Percentiles rank a stretch among this genome's conserved stretches.
phyloP scores from a whole-genome alignment of 768 basidiomycete genomes.

The Mycena rosella region DNA sequence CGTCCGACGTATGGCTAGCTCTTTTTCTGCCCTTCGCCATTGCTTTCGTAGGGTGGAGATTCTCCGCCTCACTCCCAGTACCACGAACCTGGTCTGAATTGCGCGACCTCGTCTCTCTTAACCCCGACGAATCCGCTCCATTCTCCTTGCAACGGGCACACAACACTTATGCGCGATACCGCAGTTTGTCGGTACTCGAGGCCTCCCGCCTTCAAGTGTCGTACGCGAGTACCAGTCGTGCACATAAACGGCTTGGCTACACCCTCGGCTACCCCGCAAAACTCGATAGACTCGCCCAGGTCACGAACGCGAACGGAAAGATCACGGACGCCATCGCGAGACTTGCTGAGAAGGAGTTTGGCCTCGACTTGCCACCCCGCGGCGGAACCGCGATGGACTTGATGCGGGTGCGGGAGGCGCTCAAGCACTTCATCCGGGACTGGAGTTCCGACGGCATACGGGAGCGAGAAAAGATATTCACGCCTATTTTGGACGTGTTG shows the following conservation, averaged over 20 bases:
- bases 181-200: slow-evolving; percentile 55
- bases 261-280: slow-evolving; percentile 68
- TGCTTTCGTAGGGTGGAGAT: slow-evolving; percentile 47
- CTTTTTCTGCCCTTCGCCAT: slow-evolving; percentile 55
- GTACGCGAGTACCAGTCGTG: slow-evolving; percentile 58
- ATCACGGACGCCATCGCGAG: slow-evolving; percentile 57
- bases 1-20: slow-evolving; percentile 54
- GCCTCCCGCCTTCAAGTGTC: slow-evolving; percentile 55
- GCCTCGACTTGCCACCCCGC: slow-evolving; percentile 40
- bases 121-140: slow-evolving; percentile 41
- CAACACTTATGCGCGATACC: slow-evolving; percentile 59
- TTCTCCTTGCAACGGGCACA: slow-evolving; percentile 63
- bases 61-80: slow-evolving; percentile 37
- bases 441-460: slow-evolving; percentile 71
- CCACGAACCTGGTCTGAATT: slow-evolving; percentile 43
- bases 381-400: slow-evolving; percentile 50
- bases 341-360: slow-evolving; percentile 49
- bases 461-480: slow-evolving; percentile 69
- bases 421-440: slow-evolving; percentile 80
- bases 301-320: slow-evolving; percentile 54
- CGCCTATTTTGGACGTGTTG: slow-evolving; percentile 67
- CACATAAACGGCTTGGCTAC: slow-evolving; percentile 63
- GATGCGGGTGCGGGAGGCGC: slow-evolving; percentile 64
- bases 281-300: slow-evolving; percentile 57
- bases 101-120: slow-evolving; percentile 43